These are phyloP conservation scores for Talaromyces sp. DNA, from an alignment of 2,329 filamentous ascomycete species.

Conservation along the genomic window DNA sequence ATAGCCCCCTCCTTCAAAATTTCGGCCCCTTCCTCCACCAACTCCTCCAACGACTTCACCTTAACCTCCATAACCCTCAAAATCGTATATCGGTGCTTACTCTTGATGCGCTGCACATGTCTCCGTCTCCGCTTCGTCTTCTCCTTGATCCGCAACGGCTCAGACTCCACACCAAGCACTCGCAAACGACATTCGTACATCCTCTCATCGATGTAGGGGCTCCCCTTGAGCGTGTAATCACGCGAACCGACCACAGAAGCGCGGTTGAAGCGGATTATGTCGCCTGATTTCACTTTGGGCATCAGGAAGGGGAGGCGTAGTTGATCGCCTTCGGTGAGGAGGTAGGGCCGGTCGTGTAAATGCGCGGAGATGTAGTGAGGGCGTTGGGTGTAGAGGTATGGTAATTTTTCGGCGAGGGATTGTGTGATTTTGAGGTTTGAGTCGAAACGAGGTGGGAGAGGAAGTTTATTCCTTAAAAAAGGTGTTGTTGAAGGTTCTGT, in stretches of 20 bases:
- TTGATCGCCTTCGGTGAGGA: constrained; percentile 62
- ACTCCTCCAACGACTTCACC: constrained; percentile 58
- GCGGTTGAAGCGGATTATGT: constrained; percentile 82
- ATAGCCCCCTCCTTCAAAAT: constrained; percentile 29
- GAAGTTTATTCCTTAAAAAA: constrained; percentile 32
- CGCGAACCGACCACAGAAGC: constrained; percentile 78
- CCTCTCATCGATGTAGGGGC: constrained; percentile 76
- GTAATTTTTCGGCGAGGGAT: constrained; percentile 43
- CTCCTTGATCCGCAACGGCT: constrained; percentile 71
- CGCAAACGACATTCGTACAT: constrained; percentile 81
- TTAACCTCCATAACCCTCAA: constrained; percentile 78
- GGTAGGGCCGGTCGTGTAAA: constrained; percentile 49
- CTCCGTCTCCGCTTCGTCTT: constrained; percentile 75
- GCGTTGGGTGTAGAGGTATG: constrained; percentile 42
- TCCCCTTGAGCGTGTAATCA: constrained; percentile 83
- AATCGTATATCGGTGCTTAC: constrained; percentile 88
- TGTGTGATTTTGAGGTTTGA: constrained; percentile 40
- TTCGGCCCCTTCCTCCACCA: constrained; percentile 44
- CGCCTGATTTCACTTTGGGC: constrained; percentile 72
- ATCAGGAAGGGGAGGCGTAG: constrained; percentile 77
- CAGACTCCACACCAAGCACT: constrained; percentile 79
- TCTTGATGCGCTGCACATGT: constrained; percentile 69
- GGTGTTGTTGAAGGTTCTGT: not conserved
- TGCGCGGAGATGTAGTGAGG: constrained; percentile 49
- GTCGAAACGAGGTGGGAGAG: constrained; percentile 37